Percentiles rank a stretch among this genome's conserved stretches.
Evolutionary conservation across 176 grass and related monocot genomes (phyloP).

Genomic region (Oryza meridionalis): DNA sequence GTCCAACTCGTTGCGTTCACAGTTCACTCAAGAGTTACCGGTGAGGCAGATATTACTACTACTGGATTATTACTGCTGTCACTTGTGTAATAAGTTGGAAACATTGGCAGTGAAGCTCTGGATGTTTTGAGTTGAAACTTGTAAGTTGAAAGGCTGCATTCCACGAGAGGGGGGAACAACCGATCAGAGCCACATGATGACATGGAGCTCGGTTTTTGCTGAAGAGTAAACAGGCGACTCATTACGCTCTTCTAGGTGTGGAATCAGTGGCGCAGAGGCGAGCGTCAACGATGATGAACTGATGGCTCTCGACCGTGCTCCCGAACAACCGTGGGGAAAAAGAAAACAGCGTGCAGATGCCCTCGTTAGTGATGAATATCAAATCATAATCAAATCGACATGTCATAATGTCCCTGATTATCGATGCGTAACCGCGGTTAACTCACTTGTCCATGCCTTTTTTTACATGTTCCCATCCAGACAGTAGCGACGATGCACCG

Average conservation of each 20-base stretch:
- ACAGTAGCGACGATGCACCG: background rate
- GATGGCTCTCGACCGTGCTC: background rate
- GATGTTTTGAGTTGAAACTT: background rate
- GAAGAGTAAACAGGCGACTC: background rate
- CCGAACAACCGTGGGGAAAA: background rate
- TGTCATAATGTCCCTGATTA: background rate
- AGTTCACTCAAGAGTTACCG: background rate
- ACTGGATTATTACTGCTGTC: too few relatives aligned
- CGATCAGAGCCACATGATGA: background rate
- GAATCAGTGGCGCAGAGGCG: background rate
- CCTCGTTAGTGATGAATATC: background rate
- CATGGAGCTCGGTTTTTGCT: background rate
- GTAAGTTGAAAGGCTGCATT: background rate
- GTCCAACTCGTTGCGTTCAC: background rate
- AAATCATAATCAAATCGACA: background rate
- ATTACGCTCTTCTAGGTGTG: slow-evolving; percentile 11
- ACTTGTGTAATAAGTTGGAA: background rate
- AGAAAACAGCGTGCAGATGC: background rate
- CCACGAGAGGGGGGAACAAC: too few relatives aligned
- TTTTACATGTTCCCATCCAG: background rate
- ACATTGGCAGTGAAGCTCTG: background rate
- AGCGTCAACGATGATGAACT: slow-evolving; percentile 5
- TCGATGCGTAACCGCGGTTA: background rate
- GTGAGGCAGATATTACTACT: too few relatives aligned
- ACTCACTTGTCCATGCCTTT: background rate